Evolutionary conservation across 257 asterid genomes (phyloP), one percentile per base, ranked within the genome.

Genomic region (Petrea volubilis): DNA sequence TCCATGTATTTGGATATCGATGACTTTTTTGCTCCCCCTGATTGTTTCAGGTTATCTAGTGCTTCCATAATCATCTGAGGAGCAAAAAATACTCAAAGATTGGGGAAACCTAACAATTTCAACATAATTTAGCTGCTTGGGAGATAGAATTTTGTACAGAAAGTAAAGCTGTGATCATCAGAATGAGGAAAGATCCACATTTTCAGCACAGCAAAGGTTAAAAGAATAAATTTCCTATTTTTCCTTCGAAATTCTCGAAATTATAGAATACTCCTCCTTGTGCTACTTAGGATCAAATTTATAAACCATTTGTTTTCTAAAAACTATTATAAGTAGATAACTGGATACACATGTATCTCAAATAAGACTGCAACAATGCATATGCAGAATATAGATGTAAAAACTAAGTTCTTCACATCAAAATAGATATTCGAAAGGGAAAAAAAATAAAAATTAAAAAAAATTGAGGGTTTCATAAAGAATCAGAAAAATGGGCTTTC

Each of bases 11-110:
- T 90, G 4, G 93, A 82, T 15, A 92, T 82, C 1, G 97, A 65
- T 7, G 93, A 81, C 80, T 90, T 90, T 90, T 80, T 90, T 4
- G 88, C 87, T 0, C 95, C 98, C 12, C 85, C 97, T 5, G 81
- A 43, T 49, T 83, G 87, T 49, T 88, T 80, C 82, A 85, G 74
- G 10, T 81, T 86, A 57, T 84, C 91, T 23, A 92, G 67, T 21
- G 97, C 95, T 66, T 88, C 98, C 85, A 83, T 64, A 56, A 92
- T 92, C 92, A 88, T 82, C 98, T 92, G n/a, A 82, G 25, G 36
- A 53, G 41, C 23, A 68, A 70, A 71, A 58, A 60, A 72, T 14
- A 20, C 28, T 62, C 61, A 28, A 65, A 43, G 7, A 41, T 70
- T 13, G 53, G 53, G 34, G 28, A 73, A 57, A 50, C 24, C 33